A percentile compares a stretch with the other conserved stretches of the same genome.
Conservation (phyloP, 495 filamentous ascomycete genomes). For the Xylona heveae region DNA sequence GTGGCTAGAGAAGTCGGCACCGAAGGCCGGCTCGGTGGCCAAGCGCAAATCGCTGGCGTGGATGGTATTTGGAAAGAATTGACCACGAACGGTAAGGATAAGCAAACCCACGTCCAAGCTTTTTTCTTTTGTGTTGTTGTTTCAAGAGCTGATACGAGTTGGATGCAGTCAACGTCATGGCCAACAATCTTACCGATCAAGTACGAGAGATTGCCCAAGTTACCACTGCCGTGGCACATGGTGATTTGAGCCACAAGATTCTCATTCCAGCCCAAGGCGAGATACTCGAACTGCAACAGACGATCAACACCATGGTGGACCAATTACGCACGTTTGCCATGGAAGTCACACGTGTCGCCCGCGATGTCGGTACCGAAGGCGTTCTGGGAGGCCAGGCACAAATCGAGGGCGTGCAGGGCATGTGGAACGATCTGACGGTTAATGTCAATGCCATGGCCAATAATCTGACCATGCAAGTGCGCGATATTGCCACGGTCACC, state of each 20-base stretch:
- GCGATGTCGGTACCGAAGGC: slow-evolving; percentile 94
- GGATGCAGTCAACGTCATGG: slow-evolving; percentile 81
- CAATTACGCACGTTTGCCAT: slow-evolving; percentile 93
- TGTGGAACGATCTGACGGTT: slow-evolving; percentile 93
- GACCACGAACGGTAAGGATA: slow-evolving; percentile 62
- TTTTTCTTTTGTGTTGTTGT: background rate
- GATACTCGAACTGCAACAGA: slow-evolving; percentile 89
- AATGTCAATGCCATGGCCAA: slow-evolving; percentile 99
- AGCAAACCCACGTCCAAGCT: background rate
- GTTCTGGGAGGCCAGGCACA: slow-evolving; percentile 92
- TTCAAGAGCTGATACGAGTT: slow-evolving; percentile 10
- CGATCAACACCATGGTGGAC: slow-evolving; percentile 98
- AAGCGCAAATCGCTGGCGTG: slow-evolving; percentile 84
- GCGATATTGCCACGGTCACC: slow-evolving; percentile 97
- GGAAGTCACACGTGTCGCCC: slow-evolving; percentile 87
- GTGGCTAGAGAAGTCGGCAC: slow-evolving; percentile 95
- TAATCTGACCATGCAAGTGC: slow-evolving; percentile 91
- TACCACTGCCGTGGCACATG: slow-evolving; percentile 89
- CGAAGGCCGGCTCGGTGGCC: slow-evolving; percentile 89
- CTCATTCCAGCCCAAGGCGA: slow-evolving; percentile 85
- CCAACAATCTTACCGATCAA: slow-evolving; percentile 61
- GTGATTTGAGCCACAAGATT: slow-evolving; percentile 91
- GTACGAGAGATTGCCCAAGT: slow-evolving; percentile 96
- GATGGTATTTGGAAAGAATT: slow-evolving; percentile 97
- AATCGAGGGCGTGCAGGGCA: slow-evolving; percentile 67